These are phyloP conservation scores for Iris pallida DNA, from an alignment of 116 monocot genomes.

Conservation along the genomic window DNA sequence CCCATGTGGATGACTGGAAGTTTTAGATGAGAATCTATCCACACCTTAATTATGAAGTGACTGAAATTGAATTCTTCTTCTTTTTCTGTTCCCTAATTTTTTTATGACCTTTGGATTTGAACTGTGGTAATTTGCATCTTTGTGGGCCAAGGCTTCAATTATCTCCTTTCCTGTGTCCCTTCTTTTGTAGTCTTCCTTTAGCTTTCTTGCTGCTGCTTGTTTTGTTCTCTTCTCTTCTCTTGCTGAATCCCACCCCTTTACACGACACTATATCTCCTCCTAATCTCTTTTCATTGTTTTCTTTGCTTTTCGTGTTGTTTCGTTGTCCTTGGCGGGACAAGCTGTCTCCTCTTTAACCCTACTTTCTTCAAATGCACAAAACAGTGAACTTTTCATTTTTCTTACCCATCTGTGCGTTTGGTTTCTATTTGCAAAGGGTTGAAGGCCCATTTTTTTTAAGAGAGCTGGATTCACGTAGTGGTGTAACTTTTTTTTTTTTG, in stretches of 20 bases:
- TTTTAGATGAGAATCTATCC: no score
- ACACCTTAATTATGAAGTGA: background rate
- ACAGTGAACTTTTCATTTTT: no score
- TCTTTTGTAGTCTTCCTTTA: constrained; percentile 13
- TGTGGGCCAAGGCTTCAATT: constrained; percentile 10
- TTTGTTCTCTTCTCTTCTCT: constrained; percentile 18
- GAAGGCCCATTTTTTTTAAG: no score
- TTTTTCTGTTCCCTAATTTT: background rate
- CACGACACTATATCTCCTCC: background rate
- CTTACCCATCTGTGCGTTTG: no score
- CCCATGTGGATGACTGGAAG: background rate
- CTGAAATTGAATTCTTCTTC: no score
- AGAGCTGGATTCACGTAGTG: no score
- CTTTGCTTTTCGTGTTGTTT: background rate
- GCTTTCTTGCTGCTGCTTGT: constrained; percentile 19
- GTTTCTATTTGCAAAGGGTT: no score
- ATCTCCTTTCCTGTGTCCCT: background rate
- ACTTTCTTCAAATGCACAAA: no score
- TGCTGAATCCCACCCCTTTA: constrained; percentile 11
- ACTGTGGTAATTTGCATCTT: background rate
- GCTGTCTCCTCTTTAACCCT: background rate
- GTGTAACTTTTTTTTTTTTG: no score
- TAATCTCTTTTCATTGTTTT: constrained; percentile 4
- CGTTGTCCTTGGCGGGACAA: background rate
- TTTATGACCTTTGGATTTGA: background rate